phyloP scores from a whole-genome alignment of 495 filamentous ascomycete genomes.

The Trichoderma virens region DNA sequence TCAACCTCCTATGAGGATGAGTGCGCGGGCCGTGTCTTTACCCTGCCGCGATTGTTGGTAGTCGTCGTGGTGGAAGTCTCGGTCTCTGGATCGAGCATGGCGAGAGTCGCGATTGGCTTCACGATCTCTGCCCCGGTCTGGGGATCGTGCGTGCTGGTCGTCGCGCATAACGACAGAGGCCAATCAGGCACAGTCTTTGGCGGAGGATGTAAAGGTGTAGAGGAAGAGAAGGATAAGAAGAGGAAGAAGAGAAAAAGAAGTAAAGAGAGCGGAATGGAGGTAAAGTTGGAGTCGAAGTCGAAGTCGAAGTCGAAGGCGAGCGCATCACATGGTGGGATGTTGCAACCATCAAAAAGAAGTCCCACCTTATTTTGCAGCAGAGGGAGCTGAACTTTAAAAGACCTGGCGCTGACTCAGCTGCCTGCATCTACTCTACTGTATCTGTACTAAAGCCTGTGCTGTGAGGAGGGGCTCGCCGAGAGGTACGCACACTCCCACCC shows the following conservation, averaged over 20 bases:
- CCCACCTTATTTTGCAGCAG: too few relatives aligned
- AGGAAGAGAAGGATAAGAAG: background rate
- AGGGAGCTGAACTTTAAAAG: too few relatives aligned
- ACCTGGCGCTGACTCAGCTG: conserved; percentile 5
- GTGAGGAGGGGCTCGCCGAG: background rate
- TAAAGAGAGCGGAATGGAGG: background rate
- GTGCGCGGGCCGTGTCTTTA: conserved; percentile 24
- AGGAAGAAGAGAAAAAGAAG: background rate
- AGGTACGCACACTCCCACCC: background rate
- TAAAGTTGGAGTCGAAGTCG: too few relatives aligned
- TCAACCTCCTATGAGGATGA: background rate
- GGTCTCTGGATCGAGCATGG: conserved; percentile 7
- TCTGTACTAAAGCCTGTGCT: too few relatives aligned
- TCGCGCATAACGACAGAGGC: conserved; percentile 20
- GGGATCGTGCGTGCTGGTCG: conserved; percentile 23
- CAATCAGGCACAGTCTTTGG: background rate
- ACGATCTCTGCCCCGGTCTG: conserved; percentile 23
- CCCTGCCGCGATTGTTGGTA: conserved; percentile 38
- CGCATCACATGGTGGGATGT: background rate
- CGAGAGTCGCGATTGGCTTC: conserved; percentile 27
- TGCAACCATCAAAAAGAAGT: too few relatives aligned
- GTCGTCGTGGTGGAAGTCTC: conserved; percentile 21
- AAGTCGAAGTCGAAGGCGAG: background rate
- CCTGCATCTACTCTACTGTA: too few relatives aligned
- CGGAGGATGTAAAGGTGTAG: background rate